A percentile compares a stretch with the other conserved stretches of the same genome.
Conservation (phyloP, 129 eudicot genomes). For the Flaveria linearis region DNA sequence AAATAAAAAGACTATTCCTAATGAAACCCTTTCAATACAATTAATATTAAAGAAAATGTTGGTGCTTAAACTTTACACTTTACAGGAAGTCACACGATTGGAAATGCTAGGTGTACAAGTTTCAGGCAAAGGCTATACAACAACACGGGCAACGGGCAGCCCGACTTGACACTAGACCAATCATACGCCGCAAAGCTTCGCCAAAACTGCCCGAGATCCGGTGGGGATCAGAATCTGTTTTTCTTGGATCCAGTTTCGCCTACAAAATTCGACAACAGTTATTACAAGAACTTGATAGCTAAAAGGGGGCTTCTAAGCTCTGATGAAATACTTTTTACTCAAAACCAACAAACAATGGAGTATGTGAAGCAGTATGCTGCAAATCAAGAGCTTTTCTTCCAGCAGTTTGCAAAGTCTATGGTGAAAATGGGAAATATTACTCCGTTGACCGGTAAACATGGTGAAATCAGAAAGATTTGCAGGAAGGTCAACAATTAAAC, state of each 20-base stretch:
- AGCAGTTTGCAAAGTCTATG: slow-evolving; percentile 49
- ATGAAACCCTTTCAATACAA: not conserved
- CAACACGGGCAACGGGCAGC: slow-evolving; percentile 36
- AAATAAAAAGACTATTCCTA: too few species aligned
- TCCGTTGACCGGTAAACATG: slow-evolving; percentile 43
- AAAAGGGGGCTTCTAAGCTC: slow-evolving; percentile 42
- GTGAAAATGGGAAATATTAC: slow-evolving; percentile 51
- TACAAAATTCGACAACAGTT: slow-evolving; percentile 35
- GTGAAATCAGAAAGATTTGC: slow-evolving; percentile 46
- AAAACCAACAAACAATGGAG: slow-evolving; percentile 35
- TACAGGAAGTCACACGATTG: slow-evolving; percentile 41
- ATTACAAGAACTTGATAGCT: slow-evolving; percentile 50
- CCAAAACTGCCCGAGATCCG: slow-evolving; percentile 42
- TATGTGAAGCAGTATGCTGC: slow-evolving; percentile 49
- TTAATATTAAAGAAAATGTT: slow-evolving; percentile 18
- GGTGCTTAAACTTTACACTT: slow-evolving; percentile 1
- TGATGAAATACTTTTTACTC: slow-evolving; percentile 43
- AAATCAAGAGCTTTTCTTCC: slow-evolving; percentile 43
- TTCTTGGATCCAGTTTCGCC: slow-evolving; percentile 41
- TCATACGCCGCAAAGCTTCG: slow-evolving; percentile 39
- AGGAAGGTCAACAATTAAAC: slow-evolving; percentile 38
- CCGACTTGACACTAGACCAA: slow-evolving; percentile 40
- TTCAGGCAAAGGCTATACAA: slow-evolving; percentile 32
- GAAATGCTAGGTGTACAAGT: slow-evolving; percentile 40
- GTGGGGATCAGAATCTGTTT: slow-evolving; percentile 51